Evolutionary conservation across 2,329 filamentous ascomycete species (phyloP).

Genomic region (Thelonectria rubi): DNA sequence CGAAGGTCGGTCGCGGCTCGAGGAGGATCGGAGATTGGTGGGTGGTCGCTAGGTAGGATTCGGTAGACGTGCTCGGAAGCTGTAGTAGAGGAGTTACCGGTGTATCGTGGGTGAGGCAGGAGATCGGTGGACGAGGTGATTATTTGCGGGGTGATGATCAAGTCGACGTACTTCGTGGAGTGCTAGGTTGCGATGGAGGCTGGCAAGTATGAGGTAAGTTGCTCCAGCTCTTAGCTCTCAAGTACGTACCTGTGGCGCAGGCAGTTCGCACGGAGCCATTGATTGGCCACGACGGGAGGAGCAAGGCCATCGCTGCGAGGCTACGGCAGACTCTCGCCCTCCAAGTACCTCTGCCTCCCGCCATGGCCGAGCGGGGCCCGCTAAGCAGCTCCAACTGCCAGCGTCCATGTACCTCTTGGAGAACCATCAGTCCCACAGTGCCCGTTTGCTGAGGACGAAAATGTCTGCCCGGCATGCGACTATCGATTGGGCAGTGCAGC

Average conservation of each 20-base stretch:
- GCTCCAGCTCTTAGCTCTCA: slow-evolving; percentile 4
- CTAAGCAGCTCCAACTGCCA: neutral
- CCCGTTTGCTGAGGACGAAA: neutral
- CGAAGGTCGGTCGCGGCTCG: neutral
- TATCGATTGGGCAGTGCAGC: slow-evolving; percentile 6
- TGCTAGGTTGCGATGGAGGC: neutral
- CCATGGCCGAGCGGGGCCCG: neutral
- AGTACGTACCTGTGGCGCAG: slow-evolving; percentile 14
- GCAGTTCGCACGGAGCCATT: neutral
- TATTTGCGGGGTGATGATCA: slow-evolving; percentile 3
- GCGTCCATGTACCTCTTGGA: neutral
- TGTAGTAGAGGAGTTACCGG: neutral
- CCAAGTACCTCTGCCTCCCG: too few species aligned
- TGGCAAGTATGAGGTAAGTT: slow-evolving; percentile 17
- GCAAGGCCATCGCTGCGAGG: slow-evolving; percentile 13
- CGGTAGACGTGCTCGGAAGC: neutral
- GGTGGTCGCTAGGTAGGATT: neutral
- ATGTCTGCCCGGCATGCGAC: slow-evolving; percentile 1
- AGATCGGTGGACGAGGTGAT: neutral
- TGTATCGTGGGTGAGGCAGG: slow-evolving; percentile 16
- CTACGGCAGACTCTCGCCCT: neutral
- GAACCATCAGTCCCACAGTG: neutral
- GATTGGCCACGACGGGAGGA: slow-evolving; percentile 3
- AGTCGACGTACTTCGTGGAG: neutral
- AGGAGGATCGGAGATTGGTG: neutral